Percentiles rank a stretch among this genome's conserved stretches.
Conservation (phyloP, 106 monocot species). For the Acorus gramineus region DNA sequence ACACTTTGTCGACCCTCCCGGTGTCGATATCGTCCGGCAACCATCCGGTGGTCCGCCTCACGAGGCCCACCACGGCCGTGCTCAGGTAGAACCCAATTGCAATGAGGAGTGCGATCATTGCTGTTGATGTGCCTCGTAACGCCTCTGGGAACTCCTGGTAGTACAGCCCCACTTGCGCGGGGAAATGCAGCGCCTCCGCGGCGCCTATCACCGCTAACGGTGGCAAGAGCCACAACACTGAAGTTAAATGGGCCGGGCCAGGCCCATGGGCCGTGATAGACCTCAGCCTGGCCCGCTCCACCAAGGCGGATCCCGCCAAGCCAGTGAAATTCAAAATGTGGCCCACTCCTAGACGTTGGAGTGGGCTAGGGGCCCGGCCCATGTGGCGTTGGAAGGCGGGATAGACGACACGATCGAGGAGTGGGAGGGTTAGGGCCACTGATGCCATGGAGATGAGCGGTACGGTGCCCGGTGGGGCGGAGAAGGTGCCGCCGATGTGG, state of each 20-base stretch:
- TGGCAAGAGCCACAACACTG: slow-evolving; percentile 43
- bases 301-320: slow-evolving; percentile 39
- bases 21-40: slow-evolving; percentile 44
- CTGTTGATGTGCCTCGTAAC: slow-evolving; percentile 39
- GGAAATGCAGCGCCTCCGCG: slow-evolving; percentile 59
- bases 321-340: slow-evolving; percentile 27
- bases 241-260: slow-evolving; percentile 26
- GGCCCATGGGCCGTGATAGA: slow-evolving; percentile 11
- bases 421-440: slow-evolving; percentile 16
- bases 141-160: slow-evolving; percentile 55
- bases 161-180: slow-evolving; percentile 48
- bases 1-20: slow-evolving; percentile 40
- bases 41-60: slow-evolving; percentile 31
- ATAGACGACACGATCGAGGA: slow-evolving; percentile 51
- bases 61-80: slow-evolving; percentile 29
- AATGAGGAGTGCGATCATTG: slow-evolving; percentile 27
- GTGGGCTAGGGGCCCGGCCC: slow-evolving; percentile 13
- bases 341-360: slow-evolving; percentile 52
- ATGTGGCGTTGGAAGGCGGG: slow-evolving; percentile 8
- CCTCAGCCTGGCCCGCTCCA: slow-evolving; percentile 26
- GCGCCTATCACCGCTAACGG: slow-evolving; percentile 28
- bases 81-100: slow-evolving; percentile 45
- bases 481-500: slow-evolving; percentile 38
- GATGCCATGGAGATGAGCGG: slow-evolving; percentile 14
- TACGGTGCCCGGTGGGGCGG: slow-evolving; percentile 48